A percentile compares a stretch with the other conserved stretches of the same genome.
Evolutionary conservation across 2,329 filamentous ascomycete species (phyloP).

Genomic region (Beauveria rudraprayagi): DNA sequence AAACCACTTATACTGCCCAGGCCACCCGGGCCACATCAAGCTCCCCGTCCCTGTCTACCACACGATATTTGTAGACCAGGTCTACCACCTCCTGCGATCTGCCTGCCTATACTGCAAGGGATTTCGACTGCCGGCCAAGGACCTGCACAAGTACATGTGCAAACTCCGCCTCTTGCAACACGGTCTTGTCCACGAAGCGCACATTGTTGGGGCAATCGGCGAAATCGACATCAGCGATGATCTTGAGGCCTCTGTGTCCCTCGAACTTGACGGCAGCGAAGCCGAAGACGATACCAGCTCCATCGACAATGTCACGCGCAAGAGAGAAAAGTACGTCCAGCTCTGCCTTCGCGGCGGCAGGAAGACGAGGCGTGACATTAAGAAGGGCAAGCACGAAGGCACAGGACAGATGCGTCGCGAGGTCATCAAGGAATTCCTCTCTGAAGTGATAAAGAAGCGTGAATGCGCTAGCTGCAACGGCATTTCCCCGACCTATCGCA

Average conservation of each 20-base stretch:
- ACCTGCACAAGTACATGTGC: slow-evolving; percentile 72
- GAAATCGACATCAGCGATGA: slow-evolving; percentile 34
- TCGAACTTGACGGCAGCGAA: slow-evolving; percentile 44
- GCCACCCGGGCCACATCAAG: slow-evolving; percentile 92
- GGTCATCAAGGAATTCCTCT: slow-evolving; percentile 75
- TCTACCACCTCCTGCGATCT: slow-evolving; percentile 73
- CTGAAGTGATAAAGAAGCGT: slow-evolving; percentile 59
- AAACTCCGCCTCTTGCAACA: slow-evolving; percentile 80
- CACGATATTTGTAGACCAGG: slow-evolving; percentile 91
- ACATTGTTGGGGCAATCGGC: slow-evolving; percentile 45
- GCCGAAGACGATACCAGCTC: slow-evolving; percentile 56
- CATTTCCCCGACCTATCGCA: slow-evolving; percentile 75
- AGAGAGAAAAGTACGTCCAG: slow-evolving; percentile 61
- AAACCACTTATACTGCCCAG: slow-evolving; percentile 72
- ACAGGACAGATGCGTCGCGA: slow-evolving; percentile 67
- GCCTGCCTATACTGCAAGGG: slow-evolving; percentile 88
- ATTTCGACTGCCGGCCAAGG: slow-evolving; percentile 68
- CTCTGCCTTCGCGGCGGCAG: slow-evolving; percentile 57
- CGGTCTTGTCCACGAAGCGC: slow-evolving; percentile 66
- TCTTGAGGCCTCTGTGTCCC: slow-evolving; percentile 19
- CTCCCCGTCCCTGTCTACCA: slow-evolving; percentile 91
- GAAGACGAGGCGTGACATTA: slow-evolving; percentile 38
- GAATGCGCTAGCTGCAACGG: slow-evolving; percentile 61
- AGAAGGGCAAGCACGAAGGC: slow-evolving; percentile 71
- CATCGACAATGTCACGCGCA: slow-evolving; percentile 45